A percentile compares a stretch with the other conserved stretches of the same genome.
phyloP scores from a whole-genome alignment of 768 basidiomycete species.

The Auricularia sp. region DNA sequence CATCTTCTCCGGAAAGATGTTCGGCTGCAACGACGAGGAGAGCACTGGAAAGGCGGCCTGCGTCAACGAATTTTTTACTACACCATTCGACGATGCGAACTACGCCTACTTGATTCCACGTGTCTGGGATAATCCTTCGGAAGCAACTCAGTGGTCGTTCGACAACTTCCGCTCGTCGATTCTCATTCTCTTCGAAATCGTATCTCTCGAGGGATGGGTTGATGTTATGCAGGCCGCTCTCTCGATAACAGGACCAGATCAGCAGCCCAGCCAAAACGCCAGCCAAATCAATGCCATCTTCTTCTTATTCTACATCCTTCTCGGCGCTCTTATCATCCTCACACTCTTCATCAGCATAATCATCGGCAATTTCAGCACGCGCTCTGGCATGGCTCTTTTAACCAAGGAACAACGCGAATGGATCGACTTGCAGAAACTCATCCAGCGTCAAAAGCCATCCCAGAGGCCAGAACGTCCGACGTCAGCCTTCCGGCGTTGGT shows the following conservation, averaged over 20 bases:
- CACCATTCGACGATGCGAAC: constrained; percentile 44
- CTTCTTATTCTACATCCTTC: constrained; percentile 82
- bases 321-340: constrained; percentile 83
- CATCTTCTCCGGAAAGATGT: constrained; percentile 81
- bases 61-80: constrained; percentile 55
- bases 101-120: constrained; percentile 72
- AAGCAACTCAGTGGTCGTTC: constrained; percentile 79
- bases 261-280: constrained; percentile 63
- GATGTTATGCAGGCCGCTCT: constrained; percentile 80
- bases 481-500: constrained; percentile 59
- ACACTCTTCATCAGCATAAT: constrained; percentile 94
- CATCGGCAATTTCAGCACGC: constrained; percentile 83
- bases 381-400: constrained; percentile 77
- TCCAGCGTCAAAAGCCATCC: constrained; percentile 78
- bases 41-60: constrained; percentile 50
- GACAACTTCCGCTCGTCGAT: constrained; percentile 77
- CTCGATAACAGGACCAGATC: constrained; percentile 58
- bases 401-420: constrained; percentile 86
- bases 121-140: constrained; percentile 81
- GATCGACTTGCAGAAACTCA: constrained; percentile 85
- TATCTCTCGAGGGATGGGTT: constrained; percentile 95
- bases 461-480: constrained; percentile 65
- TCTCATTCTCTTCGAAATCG: constrained; percentile 91
- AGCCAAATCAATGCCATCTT: constrained; percentile 82
- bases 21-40: constrained; percentile 65